Percentiles rank a stretch among this genome's conserved stretches.
These are phyloP conservation scores for Chondrus crispus DNA, from an alignment of 23 red algal genomes.

Conservation along the genomic window DNA sequence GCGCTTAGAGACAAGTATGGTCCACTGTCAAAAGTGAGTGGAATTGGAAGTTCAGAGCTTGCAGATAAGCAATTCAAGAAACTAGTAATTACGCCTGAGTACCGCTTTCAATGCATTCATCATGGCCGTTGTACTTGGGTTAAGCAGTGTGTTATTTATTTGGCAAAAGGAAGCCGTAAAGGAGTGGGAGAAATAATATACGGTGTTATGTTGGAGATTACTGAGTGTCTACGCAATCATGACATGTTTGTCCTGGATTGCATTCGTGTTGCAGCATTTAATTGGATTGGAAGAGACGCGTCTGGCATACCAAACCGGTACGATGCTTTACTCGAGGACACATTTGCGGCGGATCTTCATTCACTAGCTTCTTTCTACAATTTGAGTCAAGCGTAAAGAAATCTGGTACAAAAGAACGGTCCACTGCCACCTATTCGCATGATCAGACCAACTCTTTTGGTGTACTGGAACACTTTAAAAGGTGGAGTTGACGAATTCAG, in stretches of 20 bases:
- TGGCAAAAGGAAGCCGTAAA: background rate
- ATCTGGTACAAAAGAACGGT: background rate
- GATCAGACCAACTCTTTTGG: background rate
- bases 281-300: background rate
- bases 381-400: background rate
- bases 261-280: background rate
- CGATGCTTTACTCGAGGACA: background rate
- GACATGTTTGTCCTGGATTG: background rate
- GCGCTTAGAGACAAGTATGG: background rate
- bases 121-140: background rate
- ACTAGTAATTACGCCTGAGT: background rate
- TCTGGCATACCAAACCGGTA: background rate
- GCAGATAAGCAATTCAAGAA: background rate
- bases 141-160: background rate
- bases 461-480: constrained; percentile 10
- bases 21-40: background rate
- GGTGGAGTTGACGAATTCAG: background rate
- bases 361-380: background rate
- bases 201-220: background rate
- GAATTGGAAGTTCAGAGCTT: background rate
- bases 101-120: background rate
- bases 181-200: background rate
- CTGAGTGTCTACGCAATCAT: background rate
- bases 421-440: background rate
- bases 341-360: background rate